These are phyloP conservation scores for Suillus tomentosus DNA, from an alignment of 768 basidiomycete species.

Conservation along the genomic window DNA sequence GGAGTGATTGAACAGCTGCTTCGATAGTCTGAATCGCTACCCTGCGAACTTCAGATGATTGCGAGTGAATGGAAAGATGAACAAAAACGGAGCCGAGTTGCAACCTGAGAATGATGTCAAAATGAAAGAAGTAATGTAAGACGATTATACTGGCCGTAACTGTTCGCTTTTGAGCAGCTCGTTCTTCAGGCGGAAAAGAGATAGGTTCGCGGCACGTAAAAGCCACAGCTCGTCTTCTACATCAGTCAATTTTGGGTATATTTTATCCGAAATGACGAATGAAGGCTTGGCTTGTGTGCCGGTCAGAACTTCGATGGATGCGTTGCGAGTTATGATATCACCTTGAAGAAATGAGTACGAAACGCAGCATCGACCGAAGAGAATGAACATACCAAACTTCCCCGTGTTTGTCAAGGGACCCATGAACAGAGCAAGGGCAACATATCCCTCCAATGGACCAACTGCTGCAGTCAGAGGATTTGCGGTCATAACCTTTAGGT, in stretches of 20 bases:
- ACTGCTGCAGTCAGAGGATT: constrained; percentile 60
- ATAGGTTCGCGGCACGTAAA: constrained; percentile 59
- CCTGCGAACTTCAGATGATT: constrained; percentile 55
- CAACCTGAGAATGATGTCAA: constrained; percentile 38
- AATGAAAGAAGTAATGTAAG: constrained; percentile 5
- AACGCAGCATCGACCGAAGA: constrained; percentile 13
- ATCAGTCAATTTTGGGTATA: constrained; percentile 70
- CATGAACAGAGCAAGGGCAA: constrained; percentile 68
- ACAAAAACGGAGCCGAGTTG: constrained; percentile 69
- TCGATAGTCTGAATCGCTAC: constrained; percentile 46
- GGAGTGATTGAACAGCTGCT: constrained; percentile 38
- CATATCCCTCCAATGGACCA: constrained; percentile 84
- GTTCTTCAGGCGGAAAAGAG: constrained; percentile 45
- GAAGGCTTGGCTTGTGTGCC: constrained; percentile 67
- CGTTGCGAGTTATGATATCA: constrained; percentile 49
- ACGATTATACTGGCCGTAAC: constrained; percentile 44
- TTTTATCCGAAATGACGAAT: constrained; percentile 87
- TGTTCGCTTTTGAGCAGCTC: constrained; percentile 56
- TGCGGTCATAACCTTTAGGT: constrained; percentile 62
- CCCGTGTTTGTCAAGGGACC: constrained; percentile 56
- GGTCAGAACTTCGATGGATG: constrained; percentile 47
- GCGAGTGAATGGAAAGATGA: constrained; percentile 65
- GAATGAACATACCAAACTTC: constrained; percentile 50
- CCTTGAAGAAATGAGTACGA: constrained; percentile 34
- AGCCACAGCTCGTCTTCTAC: constrained; percentile 76